Conservation (phyloP, 371 early-diverging fungal species). For the Syncephalastrum monosporum region DNA sequence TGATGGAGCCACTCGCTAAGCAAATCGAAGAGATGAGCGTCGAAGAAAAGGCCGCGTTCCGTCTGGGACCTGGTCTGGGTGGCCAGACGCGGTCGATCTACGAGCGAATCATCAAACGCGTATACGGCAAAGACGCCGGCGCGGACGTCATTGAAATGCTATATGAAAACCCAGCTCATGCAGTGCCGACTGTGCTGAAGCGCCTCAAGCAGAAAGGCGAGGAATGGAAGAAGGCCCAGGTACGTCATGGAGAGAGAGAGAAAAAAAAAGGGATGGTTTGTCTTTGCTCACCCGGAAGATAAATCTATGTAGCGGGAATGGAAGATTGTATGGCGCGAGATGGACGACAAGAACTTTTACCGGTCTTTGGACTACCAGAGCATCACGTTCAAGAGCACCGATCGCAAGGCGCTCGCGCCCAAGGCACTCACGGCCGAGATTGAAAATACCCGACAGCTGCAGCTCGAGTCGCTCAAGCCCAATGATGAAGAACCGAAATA, state of each 20-base stretch:
- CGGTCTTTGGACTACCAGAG: conserved; percentile 97
- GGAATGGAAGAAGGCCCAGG: conserved; percentile 79
- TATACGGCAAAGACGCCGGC: conserved; percentile 84
- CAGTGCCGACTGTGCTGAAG: conserved; percentile 94
- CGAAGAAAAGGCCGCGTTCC: conserved; percentile 76
- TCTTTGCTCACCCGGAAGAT: too few relatives aligned
- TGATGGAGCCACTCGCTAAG: conserved; percentile 84
- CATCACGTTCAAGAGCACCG: conserved; percentile 83
- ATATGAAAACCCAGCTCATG: conserved; percentile 87
- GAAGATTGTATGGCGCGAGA: conserved; percentile 96
- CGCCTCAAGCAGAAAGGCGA: conserved; percentile 97
- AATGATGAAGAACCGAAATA: conserved; percentile 30
- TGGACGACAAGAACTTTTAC: conserved; percentile 93
- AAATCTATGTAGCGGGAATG: conserved; percentile 68
- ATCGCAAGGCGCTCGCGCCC: conserved; percentile 76
- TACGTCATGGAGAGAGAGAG: conserved; percentile 6
- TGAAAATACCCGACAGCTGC: conserved; percentile 45
- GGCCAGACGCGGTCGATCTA: conserved; percentile 85
- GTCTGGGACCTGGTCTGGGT: conserved; percentile 76
- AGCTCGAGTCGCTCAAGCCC: background rate
- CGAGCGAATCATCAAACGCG: conserved; percentile 83
- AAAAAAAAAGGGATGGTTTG: too few relatives aligned
- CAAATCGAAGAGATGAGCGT: conserved; percentile 74
- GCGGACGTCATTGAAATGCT: conserved; percentile 90
- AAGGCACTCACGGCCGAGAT: conserved; percentile 85